phyloP scores from a whole-genome alignment of 1,139 yeast species.

The Meyerozyma carpophila region DNA sequence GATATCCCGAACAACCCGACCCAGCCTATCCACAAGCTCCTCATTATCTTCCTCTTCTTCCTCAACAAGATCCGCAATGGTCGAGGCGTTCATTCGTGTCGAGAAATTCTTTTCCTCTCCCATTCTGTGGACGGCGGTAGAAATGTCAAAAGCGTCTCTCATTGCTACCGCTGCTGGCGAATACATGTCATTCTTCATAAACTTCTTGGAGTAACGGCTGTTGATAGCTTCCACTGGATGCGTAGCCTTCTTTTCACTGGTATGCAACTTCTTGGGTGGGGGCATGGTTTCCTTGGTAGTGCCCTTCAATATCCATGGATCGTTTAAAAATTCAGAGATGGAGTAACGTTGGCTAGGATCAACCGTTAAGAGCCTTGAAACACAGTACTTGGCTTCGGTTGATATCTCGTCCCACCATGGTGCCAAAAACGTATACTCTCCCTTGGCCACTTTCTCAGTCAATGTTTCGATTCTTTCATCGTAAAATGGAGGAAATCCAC shows the following conservation, averaged over 20 bases:
- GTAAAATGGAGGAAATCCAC: slow-evolving; percentile 62
- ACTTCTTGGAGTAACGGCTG: slow-evolving; percentile 2
- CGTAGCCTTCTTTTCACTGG: not conserved
- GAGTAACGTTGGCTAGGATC: slow-evolving; percentile 76
- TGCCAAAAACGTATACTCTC: slow-evolving; percentile 50
- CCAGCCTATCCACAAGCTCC: slow-evolving; percentile 7
- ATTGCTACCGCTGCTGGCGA: slow-evolving; percentile 91
- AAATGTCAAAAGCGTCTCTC: slow-evolving; percentile 91
- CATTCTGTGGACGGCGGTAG: slow-evolving; percentile 89
- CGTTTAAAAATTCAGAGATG: slow-evolving; percentile 69
- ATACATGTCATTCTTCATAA: slow-evolving; percentile 26
- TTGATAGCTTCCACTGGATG: not conserved
- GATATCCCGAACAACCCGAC: slow-evolving; percentile 2
- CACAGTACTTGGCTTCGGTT: slow-evolving; percentile 57
- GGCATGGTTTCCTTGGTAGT: slow-evolving; percentile 2
- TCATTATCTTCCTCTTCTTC: slow-evolving; percentile 31
- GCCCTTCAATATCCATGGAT: slow-evolving; percentile 68
- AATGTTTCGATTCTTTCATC: slow-evolving; percentile 53
- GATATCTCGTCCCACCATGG: slow-evolving; percentile 67
- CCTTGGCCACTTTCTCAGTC: slow-evolving; percentile 54
- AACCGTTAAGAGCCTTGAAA: slow-evolving; percentile 69
- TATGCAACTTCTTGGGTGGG: slow-evolving; percentile 2
- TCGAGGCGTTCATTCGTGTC: slow-evolving; percentile 20
- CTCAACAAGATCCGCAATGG: slow-evolving; percentile 25
- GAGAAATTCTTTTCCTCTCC: slow-evolving; percentile 73